Evolutionary conservation across 2,329 filamentous ascomycete genomes (phyloP), one percentile per base, ranked within the genome.

Genomic region (Alternaria viburni): DNA sequence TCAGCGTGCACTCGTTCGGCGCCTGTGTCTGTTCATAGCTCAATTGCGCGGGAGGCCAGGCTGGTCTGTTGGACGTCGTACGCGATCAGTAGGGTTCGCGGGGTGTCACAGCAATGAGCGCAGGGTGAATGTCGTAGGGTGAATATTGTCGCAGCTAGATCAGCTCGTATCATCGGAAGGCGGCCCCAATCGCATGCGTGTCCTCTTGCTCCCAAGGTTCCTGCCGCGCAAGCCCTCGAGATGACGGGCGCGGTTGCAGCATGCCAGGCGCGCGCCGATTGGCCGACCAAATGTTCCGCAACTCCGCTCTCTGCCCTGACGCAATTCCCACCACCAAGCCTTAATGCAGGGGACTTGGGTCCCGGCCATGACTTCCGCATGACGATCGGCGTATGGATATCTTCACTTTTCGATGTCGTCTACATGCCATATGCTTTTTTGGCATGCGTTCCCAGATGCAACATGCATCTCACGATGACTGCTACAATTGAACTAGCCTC

Each of bases 1-100:
- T 79, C 75, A 79, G 73, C 74, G 71, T 63, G 61, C 62, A 51
- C 62, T 69, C 62, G 69, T 69, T 66, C 71, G 74, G 59, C 70
- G 71, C 72, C 68, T 70, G 65, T 64, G 64, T 61, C 51, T 69
- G 69, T 71, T 73, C 77, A 79, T 79, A 67, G 69, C 70, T 71
- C 60, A 67, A 59, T 61, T 64, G 66, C 64, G 68, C 68, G 61
- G 71, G 65, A 74, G 68, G 74, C 75, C 76, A 76, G 71, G 62
- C 71, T 66, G 72, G 60, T 54, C 23, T 49, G 54, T 54, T 57
- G 62, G 45, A 64, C 55, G 68, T 75, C 52, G 72, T 73, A 74
- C 70, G 66, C 63, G 54, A 66, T 61, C 57, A 61, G 13, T 62
- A 67, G 68, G 69, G 68, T 68, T 67, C 52, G 71, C 65, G 68